Conservation (phyloP, 2,329 filamentous ascomycete genomes). For the Cercospora beticola region DNA sequence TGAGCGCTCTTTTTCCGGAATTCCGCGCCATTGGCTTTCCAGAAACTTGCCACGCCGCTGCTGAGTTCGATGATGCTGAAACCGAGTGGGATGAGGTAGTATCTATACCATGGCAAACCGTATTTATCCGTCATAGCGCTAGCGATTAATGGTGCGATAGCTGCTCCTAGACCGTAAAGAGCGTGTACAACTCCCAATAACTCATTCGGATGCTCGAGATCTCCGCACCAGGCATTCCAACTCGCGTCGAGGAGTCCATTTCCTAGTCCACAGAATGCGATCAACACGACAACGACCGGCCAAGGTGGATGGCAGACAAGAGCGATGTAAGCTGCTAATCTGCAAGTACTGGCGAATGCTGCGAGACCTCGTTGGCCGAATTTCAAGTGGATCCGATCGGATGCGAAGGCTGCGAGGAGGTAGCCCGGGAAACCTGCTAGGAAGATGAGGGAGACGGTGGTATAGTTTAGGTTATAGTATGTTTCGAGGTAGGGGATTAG, state of each 20-base stretch:
- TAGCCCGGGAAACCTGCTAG: constrained; percentile 63
- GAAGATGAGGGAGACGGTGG: constrained; percentile 62
- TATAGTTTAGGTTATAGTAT: constrained; percentile 45
- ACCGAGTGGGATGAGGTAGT: neutral
- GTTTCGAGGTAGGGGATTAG: neutral
- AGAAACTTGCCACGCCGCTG: neutral
- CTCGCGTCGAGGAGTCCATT: neutral
- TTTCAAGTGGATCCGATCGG: constrained; percentile 60
- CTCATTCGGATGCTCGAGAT: neutral
- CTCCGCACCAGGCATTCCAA: neutral
- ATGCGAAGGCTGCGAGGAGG: constrained; percentile 58
- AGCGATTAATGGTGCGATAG: neutral
- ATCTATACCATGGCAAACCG: neutral
- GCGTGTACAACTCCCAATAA: neutral
- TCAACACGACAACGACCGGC: neutral
- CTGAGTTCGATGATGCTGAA: neutral
- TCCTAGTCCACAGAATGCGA: neutral
- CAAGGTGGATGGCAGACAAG: neutral
- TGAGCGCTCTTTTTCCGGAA: neutral
- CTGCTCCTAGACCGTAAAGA: neutral
- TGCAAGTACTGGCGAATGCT: constrained; percentile 58
- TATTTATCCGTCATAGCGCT: neutral
- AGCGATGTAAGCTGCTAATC: constrained; percentile 59
- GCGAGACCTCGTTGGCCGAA: constrained; percentile 68
- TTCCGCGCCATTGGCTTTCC: neutral